Evolutionary conservation across 2,329 filamentous ascomycete species (phyloP).

Genomic region (Magnaporthiopsis rhizophila): DNA sequence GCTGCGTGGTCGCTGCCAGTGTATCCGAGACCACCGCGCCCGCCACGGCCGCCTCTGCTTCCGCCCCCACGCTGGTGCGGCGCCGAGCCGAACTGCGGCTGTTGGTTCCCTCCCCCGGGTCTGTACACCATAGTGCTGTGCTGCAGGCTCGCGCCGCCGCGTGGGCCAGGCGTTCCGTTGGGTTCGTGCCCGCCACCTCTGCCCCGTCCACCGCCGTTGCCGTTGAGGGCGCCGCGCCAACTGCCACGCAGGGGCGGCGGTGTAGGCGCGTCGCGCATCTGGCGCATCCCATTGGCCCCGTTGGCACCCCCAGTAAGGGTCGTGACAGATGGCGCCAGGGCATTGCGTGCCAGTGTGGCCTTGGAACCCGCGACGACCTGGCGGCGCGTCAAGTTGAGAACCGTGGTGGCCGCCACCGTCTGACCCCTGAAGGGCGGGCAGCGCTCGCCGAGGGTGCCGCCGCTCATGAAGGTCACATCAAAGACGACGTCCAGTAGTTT

Average conservation of each 20-base stretch:
- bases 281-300: conserved; percentile 47
- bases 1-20: conserved; percentile 1
- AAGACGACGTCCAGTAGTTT: conserved; percentile 87
- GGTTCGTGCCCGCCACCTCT: conserved; percentile 20
- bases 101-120: conserved; percentile 16
- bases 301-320: conserved; percentile 45
- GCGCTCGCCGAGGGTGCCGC: conserved; percentile 81
- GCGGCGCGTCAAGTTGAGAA: conserved; percentile 76
- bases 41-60: conserved; percentile 20
- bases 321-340: conserved; percentile 31
- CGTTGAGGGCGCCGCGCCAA: conserved; percentile 50
- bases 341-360: conserved; percentile 45
- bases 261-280: conserved; percentile 50
- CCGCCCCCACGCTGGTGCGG: conserved; percentile 11
- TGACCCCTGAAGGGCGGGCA: conserved; percentile 91
- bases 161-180: conserved; percentile 13
- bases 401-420: conserved; percentile 79
- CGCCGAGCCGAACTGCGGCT: conserved; percentile 13
- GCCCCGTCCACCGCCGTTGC: conserved; percentile 31
- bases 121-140: conserved; percentile 48
- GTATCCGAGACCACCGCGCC: conserved; percentile 18
- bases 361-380: conserved; percentile 69
- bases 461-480: conserved; percentile 94
- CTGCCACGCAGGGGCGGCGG: conserved; percentile 47
- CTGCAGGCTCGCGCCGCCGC: conserved; percentile 29